A percentile compares a stretch with the other conserved stretches of the same genome.
phyloP scores from a whole-genome alignment of 345 rosid genomes.

The Euphorbia pulcherrima region DNA sequence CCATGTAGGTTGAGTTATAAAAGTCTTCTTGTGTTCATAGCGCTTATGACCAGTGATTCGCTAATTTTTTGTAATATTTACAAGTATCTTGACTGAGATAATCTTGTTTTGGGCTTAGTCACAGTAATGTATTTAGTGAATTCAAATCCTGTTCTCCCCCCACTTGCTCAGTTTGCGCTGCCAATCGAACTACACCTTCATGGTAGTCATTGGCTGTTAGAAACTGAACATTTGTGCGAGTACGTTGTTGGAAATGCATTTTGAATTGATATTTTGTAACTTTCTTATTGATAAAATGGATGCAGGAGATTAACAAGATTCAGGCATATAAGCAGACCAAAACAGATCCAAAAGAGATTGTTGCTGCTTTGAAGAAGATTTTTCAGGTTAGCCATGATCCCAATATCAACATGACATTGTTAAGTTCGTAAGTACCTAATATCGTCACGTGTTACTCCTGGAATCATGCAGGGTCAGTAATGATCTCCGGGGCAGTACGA shows the following conservation, averaged over 20 bases:
- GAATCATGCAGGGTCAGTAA: neutral
- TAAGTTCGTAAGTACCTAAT: neutral
- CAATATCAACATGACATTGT: neutral
- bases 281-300: neutral
- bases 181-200: no score
- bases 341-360: conserved; percentile 42
- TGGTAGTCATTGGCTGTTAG: neutral
- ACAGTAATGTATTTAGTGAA: no score
- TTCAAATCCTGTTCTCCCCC: no score
- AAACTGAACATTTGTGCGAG: neutral
- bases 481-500: neutral
- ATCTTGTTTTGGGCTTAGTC: no score
- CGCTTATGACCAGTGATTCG: neutral
- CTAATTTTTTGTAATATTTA: no score
- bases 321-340: conserved; percentile 69
- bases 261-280: neutral
- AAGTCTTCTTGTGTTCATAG: neutral
- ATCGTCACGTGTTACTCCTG: no score
- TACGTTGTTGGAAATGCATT: no score
- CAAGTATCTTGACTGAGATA: no score
- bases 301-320: conserved; percentile 68
- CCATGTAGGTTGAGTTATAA: neutral
- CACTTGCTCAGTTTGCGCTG: no score
- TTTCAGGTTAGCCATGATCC: conserved; percentile 37
- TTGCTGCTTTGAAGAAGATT: conserved; percentile 44